Conservation (phyloP, 306 rosid species). For the Castanea sativa region DNA sequence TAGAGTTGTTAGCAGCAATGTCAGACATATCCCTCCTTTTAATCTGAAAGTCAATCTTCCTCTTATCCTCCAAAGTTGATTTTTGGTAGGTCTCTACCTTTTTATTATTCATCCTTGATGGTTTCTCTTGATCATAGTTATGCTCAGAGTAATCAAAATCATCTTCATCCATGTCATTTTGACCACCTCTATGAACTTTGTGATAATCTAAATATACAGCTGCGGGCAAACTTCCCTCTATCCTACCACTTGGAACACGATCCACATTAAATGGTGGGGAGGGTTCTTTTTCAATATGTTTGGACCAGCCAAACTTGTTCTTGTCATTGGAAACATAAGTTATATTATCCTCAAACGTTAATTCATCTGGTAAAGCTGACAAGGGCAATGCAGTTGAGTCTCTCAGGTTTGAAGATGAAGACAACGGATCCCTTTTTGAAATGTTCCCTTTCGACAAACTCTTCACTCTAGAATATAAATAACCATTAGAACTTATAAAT, state of each 20-base stretch:
- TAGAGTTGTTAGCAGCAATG: conserved; percentile 35
- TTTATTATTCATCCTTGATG: conserved; percentile 37
- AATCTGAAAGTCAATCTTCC: conserved; percentile 39
- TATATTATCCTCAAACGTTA: conserved; percentile 49
- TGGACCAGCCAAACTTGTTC: conserved; percentile 75
- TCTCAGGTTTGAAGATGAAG: conserved; percentile 51
- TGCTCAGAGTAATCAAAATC: conserved; percentile 47
- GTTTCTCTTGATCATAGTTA: conserved; percentile 45
- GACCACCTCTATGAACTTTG: conserved; percentile 49
- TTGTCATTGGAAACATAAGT: conserved; percentile 47
- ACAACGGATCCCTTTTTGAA: conserved; percentile 56
- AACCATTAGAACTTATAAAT: conserved; percentile 4
- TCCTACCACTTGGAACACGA: conserved; percentile 61
- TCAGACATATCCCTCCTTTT: conserved; percentile 39
- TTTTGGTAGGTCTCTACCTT: conserved; percentile 39
- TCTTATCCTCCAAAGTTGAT: conserved; percentile 42
- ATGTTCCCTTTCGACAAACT: conserved; percentile 67
- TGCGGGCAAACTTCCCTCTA: conserved; percentile 47
- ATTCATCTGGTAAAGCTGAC: conserved; percentile 36
- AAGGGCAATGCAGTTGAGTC: conserved; percentile 59
- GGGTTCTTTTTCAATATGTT: conserved; percentile 61
- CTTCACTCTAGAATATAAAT: conserved; percentile 54
- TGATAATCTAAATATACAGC: conserved; percentile 46
- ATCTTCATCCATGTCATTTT: conserved; percentile 43
- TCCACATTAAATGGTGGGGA: conserved; percentile 54